These are phyloP conservation scores for Podospora appendiculata DNA, from an alignment of 495 filamentous ascomycete species.

Conservation along the genomic window DNA sequence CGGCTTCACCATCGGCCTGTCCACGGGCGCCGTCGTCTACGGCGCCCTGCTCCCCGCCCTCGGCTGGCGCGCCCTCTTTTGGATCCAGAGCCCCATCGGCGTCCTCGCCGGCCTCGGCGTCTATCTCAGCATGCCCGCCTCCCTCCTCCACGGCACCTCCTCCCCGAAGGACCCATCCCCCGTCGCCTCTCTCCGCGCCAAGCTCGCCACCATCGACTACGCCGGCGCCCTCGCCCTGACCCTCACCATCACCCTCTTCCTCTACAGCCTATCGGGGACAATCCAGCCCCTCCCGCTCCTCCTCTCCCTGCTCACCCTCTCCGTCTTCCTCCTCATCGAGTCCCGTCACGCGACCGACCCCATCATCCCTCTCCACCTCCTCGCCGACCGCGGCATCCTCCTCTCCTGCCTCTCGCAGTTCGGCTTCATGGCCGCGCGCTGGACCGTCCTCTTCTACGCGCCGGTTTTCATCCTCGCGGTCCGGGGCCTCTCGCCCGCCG, in stretches of 20 bases:
- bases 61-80: constrained; percentile 68
- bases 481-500: constrained; percentile 53
- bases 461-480: constrained; percentile 70
- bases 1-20: constrained; percentile 62
- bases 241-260: constrained; percentile 50
- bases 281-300: constrained; percentile 52
- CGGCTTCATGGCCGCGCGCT: constrained; percentile 67
- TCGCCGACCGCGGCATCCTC: constrained; percentile 55
- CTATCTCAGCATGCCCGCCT: constrained; percentile 50
- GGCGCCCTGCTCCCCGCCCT: constrained; percentile 52
- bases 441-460: constrained; percentile 69
- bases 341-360: constrained; percentile 48
- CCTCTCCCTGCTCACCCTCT: constrained; percentile 44
- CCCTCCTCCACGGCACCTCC: constrained; percentile 20
- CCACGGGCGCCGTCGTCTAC: constrained; percentile 61
- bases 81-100: constrained; percentile 52
- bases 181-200: constrained; percentile 29
- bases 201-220: constrained; percentile 61
- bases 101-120: constrained; percentile 49
- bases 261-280: constrained; percentile 54
- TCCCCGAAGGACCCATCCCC: constrained; percentile 11
- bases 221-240: constrained; percentile 54
- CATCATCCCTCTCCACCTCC: constrained; percentile 59
- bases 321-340: constrained; percentile 56
- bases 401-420: constrained; percentile 62